phyloP scores from a whole-genome alignment of 306 rosid genomes.

The Sechiopsis laciniata region DNA sequence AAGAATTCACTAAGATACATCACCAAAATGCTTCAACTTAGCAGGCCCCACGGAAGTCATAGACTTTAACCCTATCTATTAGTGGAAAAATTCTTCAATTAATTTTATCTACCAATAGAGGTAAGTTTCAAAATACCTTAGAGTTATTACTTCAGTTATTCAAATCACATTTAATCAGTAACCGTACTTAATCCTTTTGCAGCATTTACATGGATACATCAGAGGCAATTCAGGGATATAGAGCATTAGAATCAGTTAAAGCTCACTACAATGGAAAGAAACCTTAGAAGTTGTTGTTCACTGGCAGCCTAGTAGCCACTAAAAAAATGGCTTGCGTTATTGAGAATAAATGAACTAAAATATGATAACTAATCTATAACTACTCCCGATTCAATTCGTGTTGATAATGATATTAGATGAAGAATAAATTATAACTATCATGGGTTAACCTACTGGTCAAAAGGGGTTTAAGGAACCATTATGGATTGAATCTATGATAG shows the following conservation, averaged over 20 bases:
- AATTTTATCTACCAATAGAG: neutral
- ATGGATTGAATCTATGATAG: too few relatives aligned
- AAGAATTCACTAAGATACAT: neutral
- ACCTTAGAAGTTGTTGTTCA: neutral
- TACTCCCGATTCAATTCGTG: neutral
- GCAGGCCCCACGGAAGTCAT: neutral
- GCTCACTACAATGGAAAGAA: neutral
- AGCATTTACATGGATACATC: neutral
- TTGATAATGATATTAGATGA: neutral
- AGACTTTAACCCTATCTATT: neutral
- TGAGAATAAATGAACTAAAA: neutral
- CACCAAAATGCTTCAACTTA: constrained; percentile 9
- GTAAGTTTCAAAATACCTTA: neutral
- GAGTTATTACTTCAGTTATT: neutral
- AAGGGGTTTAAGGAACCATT: too few relatives aligned
- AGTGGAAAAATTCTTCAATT: neutral
- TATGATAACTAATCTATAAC: neutral
- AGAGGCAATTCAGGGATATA: neutral
- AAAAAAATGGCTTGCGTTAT: neutral
- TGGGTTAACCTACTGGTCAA: too few relatives aligned
- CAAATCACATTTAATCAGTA: neutral
- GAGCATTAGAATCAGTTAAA: neutral
- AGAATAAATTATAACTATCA: neutral
- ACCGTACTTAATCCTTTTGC: neutral
- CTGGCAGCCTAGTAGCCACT: neutral